A percentile compares a stretch with the other conserved stretches of the same genome.
Evolutionary conservation across 192 early-diverging fungal species (phyloP).

Genomic region (Lobosporangium transversale): DNA sequence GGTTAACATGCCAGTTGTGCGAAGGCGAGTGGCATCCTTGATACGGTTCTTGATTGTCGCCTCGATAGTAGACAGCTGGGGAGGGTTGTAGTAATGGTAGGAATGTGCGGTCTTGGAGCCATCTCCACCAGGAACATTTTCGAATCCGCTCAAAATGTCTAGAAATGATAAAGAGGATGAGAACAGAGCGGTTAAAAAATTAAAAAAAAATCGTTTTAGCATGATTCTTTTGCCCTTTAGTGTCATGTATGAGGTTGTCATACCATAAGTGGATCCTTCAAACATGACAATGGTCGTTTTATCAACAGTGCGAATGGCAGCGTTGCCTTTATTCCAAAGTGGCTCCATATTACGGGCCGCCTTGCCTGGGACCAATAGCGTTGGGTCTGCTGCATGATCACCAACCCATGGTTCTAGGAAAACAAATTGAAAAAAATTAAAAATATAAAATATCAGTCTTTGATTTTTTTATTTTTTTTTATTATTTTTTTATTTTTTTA

Average conservation of each 20-base stretch:
- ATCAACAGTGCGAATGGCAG: conserved; percentile 62
- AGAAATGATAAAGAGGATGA: neutral
- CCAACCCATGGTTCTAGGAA: conserved; percentile 64
- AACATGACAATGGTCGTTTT: conserved; percentile 64
- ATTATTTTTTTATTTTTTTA: too few species aligned
- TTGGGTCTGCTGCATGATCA: conserved; percentile 55
- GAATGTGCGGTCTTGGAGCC: conserved; percentile 57
- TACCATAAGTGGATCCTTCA: conserved; percentile 65
- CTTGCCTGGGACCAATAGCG: conserved; percentile 55
- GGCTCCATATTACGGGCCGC: conserved; percentile 61
- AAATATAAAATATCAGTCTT: neutral
- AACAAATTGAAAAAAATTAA: neutral
- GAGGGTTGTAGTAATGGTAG: conserved; percentile 66
- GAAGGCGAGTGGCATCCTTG: conserved; percentile 56
- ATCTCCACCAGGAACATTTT: conserved; percentile 62
- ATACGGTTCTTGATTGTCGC: conserved; percentile 51
- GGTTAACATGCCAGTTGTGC: conserved; percentile 60
- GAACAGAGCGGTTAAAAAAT: too few species aligned
- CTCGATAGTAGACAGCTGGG: conserved; percentile 54
- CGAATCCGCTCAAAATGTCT: conserved; percentile 51
- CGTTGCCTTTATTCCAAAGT: conserved; percentile 60
- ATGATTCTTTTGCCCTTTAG: too few species aligned
- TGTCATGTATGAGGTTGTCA: too few species aligned
- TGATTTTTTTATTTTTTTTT: too few species aligned
- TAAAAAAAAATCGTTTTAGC: too few species aligned